Conservation (phyloP, 2,329 filamentous ascomycete genomes). For the Pseudogymnoascus sp. region DNA sequence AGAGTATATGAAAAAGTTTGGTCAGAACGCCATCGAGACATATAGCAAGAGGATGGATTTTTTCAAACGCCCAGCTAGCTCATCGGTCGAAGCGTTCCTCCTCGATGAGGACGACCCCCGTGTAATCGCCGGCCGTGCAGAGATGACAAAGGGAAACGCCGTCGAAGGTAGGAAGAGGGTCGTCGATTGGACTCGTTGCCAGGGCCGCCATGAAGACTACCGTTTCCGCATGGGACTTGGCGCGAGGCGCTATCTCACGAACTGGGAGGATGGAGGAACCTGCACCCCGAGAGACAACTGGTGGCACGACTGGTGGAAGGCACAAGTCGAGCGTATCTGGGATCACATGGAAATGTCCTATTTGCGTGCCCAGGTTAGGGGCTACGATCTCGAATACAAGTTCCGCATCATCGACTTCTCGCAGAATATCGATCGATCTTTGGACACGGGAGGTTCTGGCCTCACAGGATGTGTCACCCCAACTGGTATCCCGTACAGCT, state of each 20-base stretch:
- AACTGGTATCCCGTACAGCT: slow-evolving; percentile 52
- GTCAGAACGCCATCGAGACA: neutral
- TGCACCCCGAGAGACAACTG: slow-evolving; percentile 49
- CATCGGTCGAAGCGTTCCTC: slow-evolving; percentile 55
- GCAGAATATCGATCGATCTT: slow-evolving; percentile 62
- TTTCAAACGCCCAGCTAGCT: slow-evolving; percentile 48
- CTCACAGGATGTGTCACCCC: slow-evolving; percentile 64
- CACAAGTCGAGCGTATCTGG: slow-evolving; percentile 51
- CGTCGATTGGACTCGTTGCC: slow-evolving; percentile 49
- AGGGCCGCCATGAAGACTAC: slow-evolving; percentile 50
- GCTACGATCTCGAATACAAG: slow-evolving; percentile 53
- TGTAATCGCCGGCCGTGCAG: slow-evolving; percentile 44
- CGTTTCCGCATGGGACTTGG: slow-evolving; percentile 47
- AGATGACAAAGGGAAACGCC: slow-evolving; percentile 31
- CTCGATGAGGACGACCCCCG: slow-evolving; percentile 45
- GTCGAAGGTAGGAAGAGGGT: slow-evolving; percentile 29
- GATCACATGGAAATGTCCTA: slow-evolving; percentile 61
- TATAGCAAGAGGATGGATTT: slow-evolving; percentile 8
- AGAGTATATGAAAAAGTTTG: slow-evolving; percentile 6
- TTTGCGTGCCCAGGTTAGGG: slow-evolving; percentile 40
- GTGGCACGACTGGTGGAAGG: slow-evolving; percentile 42
- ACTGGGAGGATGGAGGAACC: slow-evolving; percentile 49
- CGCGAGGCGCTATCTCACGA: slow-evolving; percentile 48
- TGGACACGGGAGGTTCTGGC: slow-evolving; percentile 43
- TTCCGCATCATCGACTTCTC: slow-evolving; percentile 55